A percentile compares a stretch with the other conserved stretches of the same genome.
phyloP scores from a whole-genome alignment of 225 moss, liverwort and hornwort genomes.

The Lunularia cruciata region DNA sequence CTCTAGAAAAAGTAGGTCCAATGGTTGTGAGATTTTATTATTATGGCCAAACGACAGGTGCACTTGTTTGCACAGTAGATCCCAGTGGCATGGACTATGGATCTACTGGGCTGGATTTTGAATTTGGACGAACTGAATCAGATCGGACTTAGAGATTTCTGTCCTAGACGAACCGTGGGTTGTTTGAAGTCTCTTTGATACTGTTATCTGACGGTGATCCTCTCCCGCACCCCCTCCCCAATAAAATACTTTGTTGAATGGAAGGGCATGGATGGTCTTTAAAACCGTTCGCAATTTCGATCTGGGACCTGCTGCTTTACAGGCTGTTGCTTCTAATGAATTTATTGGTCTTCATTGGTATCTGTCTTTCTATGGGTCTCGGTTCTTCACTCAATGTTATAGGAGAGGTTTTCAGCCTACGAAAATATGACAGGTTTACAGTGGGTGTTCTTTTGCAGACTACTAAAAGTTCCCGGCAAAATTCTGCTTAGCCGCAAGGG shows the following conservation, averaged over 20 bases:
- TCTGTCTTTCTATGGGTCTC: not conserved
- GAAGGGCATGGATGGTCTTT: not conserved
- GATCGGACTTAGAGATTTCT: not conserved
- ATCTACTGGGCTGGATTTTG: constrained; percentile 6
- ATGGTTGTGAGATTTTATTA: not conserved
- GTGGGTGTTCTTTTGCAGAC: constrained; percentile 25
- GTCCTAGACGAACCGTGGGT: no score
- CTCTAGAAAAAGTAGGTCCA: constrained; percentile 2
- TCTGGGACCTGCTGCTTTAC: not conserved
- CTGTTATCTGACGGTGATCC: no score
- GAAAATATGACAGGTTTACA: not conserved
- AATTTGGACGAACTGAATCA: not conserved
- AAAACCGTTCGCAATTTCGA: not conserved
- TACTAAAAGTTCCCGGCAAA: constrained; percentile 51
- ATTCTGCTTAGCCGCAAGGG: constrained; percentile 47
- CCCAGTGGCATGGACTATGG: not conserved
- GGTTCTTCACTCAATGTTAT: not conserved
- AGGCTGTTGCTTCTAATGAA: no score
- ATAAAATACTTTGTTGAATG: not conserved
- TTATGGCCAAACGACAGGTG: not conserved
- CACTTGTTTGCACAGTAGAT: constrained; percentile 11
- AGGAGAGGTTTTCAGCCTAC: not conserved
- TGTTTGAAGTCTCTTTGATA: not conserved
- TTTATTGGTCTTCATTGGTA: not conserved
- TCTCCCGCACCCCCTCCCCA: no score